These are phyloP conservation scores for Plantago elongata DNA, from an alignment of 257 asterid genomes.

Conservation along the genomic window DNA sequence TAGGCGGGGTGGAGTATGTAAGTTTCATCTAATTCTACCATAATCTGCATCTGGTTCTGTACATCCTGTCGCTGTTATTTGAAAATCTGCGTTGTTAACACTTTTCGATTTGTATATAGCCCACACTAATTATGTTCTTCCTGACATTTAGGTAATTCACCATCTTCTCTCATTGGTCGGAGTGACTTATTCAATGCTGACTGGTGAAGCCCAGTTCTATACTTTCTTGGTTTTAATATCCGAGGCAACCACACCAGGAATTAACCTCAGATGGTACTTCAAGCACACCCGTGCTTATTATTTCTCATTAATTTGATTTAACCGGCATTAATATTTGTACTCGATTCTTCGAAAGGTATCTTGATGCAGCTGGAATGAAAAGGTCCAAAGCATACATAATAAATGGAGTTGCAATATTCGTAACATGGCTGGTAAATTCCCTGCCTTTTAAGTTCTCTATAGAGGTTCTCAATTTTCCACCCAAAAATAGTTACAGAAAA, in stretches of 20 bases:
- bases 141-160: constrained; percentile 55
- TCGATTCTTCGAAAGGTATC: constrained; percentile 48
- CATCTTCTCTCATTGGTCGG: constrained; percentile 68
- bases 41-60: neutral
- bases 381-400: constrained; percentile 47
- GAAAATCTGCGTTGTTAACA: neutral
- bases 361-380: constrained; percentile 74
- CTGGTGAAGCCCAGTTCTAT: constrained; percentile 82
- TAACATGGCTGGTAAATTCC: constrained; percentile 27
- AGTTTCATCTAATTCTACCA: constrained; percentile 27
- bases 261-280: constrained; percentile 80
- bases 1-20: constrained; percentile 89
- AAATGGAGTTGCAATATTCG: constrained; percentile 59
- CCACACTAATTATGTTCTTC: constrained; percentile 6
- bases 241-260: constrained; percentile 79
- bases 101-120: neutral
- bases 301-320: constrained; percentile 5
- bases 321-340: constrained; percentile 1
- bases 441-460: neutral
- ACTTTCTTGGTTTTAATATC: constrained; percentile 60
- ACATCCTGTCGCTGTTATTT: neutral
- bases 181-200: constrained; percentile 53
- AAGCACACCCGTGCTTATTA: neutral
- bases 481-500: neutral
- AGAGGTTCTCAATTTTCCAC: neutral